Conservation (phyloP, 805 yeast species). For the Kuraishia floccosa region DNA sequence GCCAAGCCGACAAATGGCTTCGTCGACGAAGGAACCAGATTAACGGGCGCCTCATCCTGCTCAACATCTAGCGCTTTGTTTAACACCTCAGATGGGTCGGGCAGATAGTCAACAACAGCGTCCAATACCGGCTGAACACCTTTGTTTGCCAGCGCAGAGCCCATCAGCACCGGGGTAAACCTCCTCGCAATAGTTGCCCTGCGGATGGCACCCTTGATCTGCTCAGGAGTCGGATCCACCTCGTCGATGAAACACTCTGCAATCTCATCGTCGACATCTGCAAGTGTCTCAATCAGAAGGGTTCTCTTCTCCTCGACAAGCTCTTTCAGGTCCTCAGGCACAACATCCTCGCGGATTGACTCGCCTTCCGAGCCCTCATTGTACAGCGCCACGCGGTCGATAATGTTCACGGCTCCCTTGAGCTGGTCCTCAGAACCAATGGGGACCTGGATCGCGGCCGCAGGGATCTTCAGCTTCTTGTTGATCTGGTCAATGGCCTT, state of each 20-base stretch:
- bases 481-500: constrained; percentile 87
- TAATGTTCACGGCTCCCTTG: constrained; percentile 84
- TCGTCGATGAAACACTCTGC: constrained; percentile 91
- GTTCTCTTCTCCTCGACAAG: constrained; percentile 87
- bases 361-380: constrained; percentile 92
- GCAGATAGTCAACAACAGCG: constrained; percentile 91
- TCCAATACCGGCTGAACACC: constrained; percentile 94
- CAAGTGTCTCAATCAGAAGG: constrained; percentile 80
- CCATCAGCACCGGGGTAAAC: constrained; percentile 99
- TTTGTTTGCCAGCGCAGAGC: constrained; percentile 93
- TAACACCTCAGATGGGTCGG: constrained; percentile 88
- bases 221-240: constrained; percentile 72
- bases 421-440: constrained; percentile 86
- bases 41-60: constrained; percentile 51
- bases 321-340: constrained; percentile 74
- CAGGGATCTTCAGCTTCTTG: constrained; percentile 77
- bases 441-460: constrained; percentile 97
- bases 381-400: constrained; percentile 77
- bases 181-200: constrained; percentile 90
- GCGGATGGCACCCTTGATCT: constrained; percentile 83
- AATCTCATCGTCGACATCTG: constrained; percentile 96
- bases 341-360: constrained; percentile 42
- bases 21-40: constrained; percentile 57
- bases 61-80: constrained; percentile 80
- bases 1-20: constrained; percentile 93